phyloP scores from a whole-genome alignment of 805 yeast species.

The Spencermartinsiella europaea region DNA sequence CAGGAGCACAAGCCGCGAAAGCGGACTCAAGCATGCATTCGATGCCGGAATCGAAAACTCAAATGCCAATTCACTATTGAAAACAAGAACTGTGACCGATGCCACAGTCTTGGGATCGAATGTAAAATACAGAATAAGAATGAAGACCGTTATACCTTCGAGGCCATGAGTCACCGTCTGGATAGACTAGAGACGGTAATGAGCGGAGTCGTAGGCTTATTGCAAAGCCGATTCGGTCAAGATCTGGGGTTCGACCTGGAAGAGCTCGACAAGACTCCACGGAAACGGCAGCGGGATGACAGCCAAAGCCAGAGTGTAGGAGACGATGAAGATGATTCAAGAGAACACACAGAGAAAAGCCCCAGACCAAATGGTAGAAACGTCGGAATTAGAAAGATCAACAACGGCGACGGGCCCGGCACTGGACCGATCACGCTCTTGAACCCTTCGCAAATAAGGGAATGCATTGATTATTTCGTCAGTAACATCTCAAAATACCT shows the following conservation, averaged over 20 bases:
- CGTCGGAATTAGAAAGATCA: not conserved
- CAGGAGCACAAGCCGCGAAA: slow-evolving; percentile 6
- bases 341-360: slow-evolving; percentile 1
- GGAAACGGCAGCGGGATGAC: not conserved
- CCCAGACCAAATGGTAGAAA: not conserved
- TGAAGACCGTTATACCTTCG: slow-evolving; percentile 12
- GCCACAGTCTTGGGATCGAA: slow-evolving; percentile 13
- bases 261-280: not conserved
- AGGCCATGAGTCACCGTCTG: slow-evolving; percentile 11
- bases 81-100: slow-evolving; percentile 20
- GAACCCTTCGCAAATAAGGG: slow-evolving; percentile 7
- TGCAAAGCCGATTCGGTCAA: slow-evolving; percentile 2
- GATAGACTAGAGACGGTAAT: slow-evolving; percentile 12
- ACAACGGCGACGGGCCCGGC: slow-evolving; percentile 1
- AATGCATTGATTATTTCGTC: slow-evolving; percentile 16
- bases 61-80: slow-evolving; percentile 16
- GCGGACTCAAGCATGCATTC: slow-evolving; percentile 19
- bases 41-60: slow-evolving; percentile 18
- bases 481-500: slow-evolving; percentile 17
- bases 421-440: slow-evolving; percentile 1
- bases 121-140: slow-evolving; percentile 14
- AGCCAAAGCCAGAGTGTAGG: not conserved
- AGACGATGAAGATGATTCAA: not conserved
- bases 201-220: slow-evolving; percentile 6
- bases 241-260: not conserved